A percentile compares a stretch with the other conserved stretches of the same genome.
phyloP scores from a whole-genome alignment of 2,329 filamentous ascomycete genomes.

The Raffaelea ambrosiae region DNA sequence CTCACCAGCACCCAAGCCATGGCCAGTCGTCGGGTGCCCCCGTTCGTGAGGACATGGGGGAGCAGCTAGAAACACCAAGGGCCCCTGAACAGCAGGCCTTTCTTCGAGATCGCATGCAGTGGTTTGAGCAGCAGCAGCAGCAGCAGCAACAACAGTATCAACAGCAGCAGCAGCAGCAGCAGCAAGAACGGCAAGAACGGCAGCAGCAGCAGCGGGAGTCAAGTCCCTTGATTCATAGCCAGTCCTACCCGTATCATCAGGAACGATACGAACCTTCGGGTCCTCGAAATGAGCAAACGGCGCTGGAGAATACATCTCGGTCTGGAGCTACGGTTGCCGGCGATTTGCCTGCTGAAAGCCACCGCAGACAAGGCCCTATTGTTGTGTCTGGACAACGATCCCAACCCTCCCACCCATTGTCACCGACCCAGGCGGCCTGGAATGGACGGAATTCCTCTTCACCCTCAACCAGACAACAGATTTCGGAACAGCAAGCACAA shows the following conservation, averaged over 20 bases:
- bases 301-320: neutral
- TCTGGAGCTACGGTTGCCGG: neutral
- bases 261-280: neutral
- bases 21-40: no score
- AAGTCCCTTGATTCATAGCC: no score
- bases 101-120: constrained; percentile 2
- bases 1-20: no score
- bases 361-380: neutral
- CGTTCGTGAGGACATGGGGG: no score
- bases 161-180: neutral
- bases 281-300: neutral
- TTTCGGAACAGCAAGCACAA: no score
- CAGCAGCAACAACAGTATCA: neutral
- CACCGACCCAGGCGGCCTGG: no score
- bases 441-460: no score
- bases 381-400: no score
- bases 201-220: neutral
- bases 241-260: neutral
- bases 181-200: neutral
- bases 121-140: constrained; percentile 4
- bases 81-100: constrained; percentile 1
- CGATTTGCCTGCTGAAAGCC: neutral
- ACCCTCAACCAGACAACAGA: no score
- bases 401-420: no score
- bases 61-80: no score